A percentile compares a stretch with the other conserved stretches of the same genome.
Conservation (phyloP, 768 basidiomycete genomes). For the Suillus lakei region DNA sequence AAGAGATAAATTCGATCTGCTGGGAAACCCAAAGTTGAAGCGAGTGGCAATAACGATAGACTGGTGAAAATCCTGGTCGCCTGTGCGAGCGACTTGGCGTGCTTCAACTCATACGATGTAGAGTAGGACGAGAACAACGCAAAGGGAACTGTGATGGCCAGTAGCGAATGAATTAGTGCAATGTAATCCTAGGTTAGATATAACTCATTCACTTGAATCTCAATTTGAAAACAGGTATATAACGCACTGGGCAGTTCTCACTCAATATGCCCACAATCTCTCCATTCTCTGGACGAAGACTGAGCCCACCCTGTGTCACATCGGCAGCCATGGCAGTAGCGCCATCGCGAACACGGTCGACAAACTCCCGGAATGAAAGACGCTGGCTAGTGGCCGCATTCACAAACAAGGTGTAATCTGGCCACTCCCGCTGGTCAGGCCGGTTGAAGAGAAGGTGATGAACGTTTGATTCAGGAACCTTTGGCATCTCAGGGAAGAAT, state of each 20-base stretch:
- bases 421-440: slow-evolving; percentile 57
- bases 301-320: slow-evolving; percentile 56
- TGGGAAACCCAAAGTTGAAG: slow-evolving; percentile 40
- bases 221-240: neutral
- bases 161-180: slow-evolving; percentile 21
- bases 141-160: slow-evolving; percentile 56
- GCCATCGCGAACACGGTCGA: slow-evolving; percentile 53
- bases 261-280: slow-evolving; percentile 75
- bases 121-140: slow-evolving; percentile 56
- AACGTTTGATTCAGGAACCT: slow-evolving; percentile 53
- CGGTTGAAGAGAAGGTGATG: slow-evolving; percentile 59
- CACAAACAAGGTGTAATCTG: slow-evolving; percentile 40
- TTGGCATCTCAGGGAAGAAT: slow-evolving; percentile 55
- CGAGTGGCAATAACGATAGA: slow-evolving; percentile 45
- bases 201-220: neutral
- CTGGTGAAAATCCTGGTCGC: slow-evolving; percentile 61
- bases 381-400: slow-evolving; percentile 48
- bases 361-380: slow-evolving; percentile 52
- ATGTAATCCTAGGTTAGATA: slow-evolving; percentile 61
- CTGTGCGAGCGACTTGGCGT: slow-evolving; percentile 14
- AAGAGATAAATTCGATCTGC: slow-evolving; percentile 54
- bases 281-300: slow-evolving; percentile 46
- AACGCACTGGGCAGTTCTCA: slow-evolving; percentile 67
- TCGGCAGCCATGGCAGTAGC: slow-evolving; percentile 60
- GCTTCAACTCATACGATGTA: slow-evolving; percentile 60